These are phyloP conservation scores for Penicillium angulare DNA, from an alignment of 495 filamentous ascomycete species.

Conservation along the genomic window DNA sequence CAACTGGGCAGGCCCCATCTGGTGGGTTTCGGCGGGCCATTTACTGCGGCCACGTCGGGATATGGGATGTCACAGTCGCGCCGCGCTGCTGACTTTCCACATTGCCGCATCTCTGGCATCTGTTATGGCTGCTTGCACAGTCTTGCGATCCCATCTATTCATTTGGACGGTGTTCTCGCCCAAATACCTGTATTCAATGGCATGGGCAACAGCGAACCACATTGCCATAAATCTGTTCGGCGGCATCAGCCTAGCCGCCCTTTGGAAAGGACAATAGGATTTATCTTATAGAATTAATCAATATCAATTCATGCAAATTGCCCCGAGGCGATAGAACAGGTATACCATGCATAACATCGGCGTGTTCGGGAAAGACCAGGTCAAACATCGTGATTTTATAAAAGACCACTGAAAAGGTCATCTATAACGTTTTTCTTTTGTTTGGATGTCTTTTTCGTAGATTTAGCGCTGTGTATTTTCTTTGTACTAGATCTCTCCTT, in stretches of 20 bases:
- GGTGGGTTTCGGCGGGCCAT: conserved; percentile 67
- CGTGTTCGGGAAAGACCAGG: no score
- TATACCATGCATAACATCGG: no score
- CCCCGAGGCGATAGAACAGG: no score
- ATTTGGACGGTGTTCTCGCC: conserved; percentile 99
- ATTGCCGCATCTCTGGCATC: conserved; percentile 55
- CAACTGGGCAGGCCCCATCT: conserved; percentile 92
- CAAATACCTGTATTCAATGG: conserved; percentile 89
- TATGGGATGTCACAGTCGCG: conserved; percentile 37
- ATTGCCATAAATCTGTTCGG: conserved; percentile 56
- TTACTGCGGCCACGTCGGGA: conserved; percentile 48
- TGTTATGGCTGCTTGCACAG: conserved; percentile 87
- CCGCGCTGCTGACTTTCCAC: conserved; percentile 65
- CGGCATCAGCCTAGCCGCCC: conserved; percentile 54
- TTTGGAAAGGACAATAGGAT: conserved; percentile 15
- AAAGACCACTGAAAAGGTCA: conserved; percentile 56
- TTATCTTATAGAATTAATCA: no score
- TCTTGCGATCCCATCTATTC: conserved; percentile 85
- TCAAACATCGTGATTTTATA: no score
- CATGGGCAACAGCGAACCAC: conserved; percentile 84
- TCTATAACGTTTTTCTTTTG: conserved; percentile 60
- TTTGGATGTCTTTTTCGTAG: conserved; percentile 38
- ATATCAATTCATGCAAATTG: no score
- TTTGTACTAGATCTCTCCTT: conserved; percentile 1
- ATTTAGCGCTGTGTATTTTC: no score